A percentile compares a stretch with the other conserved stretches of the same genome.
These are phyloP conservation scores for Hypoxylon trugodes DNA, from an alignment of 495 filamentous ascomycete species.

Conservation along the genomic window DNA sequence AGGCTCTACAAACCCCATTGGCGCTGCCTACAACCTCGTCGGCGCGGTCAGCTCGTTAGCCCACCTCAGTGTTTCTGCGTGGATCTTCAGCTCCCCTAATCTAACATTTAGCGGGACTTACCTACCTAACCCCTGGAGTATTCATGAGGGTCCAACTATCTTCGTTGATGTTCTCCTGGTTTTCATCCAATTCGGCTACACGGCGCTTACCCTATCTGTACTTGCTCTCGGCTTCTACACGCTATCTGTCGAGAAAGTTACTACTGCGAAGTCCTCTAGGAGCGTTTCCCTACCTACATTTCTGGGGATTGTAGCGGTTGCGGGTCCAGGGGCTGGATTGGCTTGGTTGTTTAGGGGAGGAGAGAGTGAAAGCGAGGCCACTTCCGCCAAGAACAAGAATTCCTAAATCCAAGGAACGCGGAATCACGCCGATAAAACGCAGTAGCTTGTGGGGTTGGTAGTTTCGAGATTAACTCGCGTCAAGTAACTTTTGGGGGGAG, in stretches of 20 bases:
- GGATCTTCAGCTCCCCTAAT: background rate
- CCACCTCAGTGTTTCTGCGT: constrained; percentile 1
- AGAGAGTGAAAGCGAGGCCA: constrained; percentile 6
- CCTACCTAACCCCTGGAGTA: constrained; percentile 5
- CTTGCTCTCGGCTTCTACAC: constrained; percentile 21
- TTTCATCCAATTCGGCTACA: constrained; percentile 29
- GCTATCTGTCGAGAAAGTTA: background rate
- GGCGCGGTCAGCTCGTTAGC: background rate
- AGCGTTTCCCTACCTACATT: background rate
- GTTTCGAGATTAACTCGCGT: constrained; percentile 1
- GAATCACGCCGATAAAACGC: background rate
- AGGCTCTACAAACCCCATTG: background rate
- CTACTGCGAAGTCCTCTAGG: background rate
- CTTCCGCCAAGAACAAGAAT: constrained; percentile 5
- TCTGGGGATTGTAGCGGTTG: background rate
- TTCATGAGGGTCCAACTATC: constrained; percentile 14
- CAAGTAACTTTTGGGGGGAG: no score
- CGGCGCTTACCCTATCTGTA: background rate
- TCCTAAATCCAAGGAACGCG: background rate
- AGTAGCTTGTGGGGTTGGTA: background rate
- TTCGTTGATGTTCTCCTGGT: constrained; percentile 9
- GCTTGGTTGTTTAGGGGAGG: constrained; percentile 28
- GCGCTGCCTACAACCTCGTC: constrained; percentile 10
- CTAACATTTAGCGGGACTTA: constrained; percentile 22
- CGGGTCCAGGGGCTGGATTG: constrained; percentile 21